Evolutionary conservation across 163 green algal genomes (phyloP), one percentile per base, ranked within the genome.

Genomic region (Chlorella variabilis): DNA sequence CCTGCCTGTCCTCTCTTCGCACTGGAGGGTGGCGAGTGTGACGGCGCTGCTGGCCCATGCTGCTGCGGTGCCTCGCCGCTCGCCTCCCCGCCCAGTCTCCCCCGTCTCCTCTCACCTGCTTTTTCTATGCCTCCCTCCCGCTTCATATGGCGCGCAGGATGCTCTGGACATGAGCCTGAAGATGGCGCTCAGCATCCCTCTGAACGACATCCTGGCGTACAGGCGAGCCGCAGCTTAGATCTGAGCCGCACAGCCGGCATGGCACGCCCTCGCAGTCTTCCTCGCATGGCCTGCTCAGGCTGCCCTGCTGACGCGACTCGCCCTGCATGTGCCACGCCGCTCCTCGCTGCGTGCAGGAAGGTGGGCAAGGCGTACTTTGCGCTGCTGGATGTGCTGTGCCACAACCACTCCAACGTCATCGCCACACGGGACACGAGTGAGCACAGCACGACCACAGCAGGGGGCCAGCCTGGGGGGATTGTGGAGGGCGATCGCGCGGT

Each of bases 331-430:
- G 45, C 45, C 11, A 23, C 45, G 45, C 33, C 27, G 63, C 63
- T 49, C 23, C 38, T n/a, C 1, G 9, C 17, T 27, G 2, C 59
- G 21, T 82, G 81, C 81, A 83, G 80, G 70, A 91, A 94, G 87
- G 84, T 98, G 0, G 85, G 77, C 73, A 94, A 94, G 63, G 92
- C 95, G 4, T 99, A 98, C 86, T 99, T 97, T 75, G 87, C 86
- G n/a, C 91, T 99, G 34, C 76, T 99, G 76, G 97, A 99, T 81
- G 92, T 97, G 68, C 89, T 98, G 15, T 94, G 91, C 75, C 87
- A 97, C 84, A 94, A 93, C 78, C 96, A 99, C 89, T 91, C 92
- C 0, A 83, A 86, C 71, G 81, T 87, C 31, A 85, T 97, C 31
- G 89, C 92, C n/a, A 80, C 61, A 23, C 84, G 75, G 15, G 91